A percentile compares a stretch with the other conserved stretches of the same genome.
Evolutionary conservation across 2,329 filamentous ascomycete genomes (phyloP).

Genomic region (Colletotrichum godetiae): DNA sequence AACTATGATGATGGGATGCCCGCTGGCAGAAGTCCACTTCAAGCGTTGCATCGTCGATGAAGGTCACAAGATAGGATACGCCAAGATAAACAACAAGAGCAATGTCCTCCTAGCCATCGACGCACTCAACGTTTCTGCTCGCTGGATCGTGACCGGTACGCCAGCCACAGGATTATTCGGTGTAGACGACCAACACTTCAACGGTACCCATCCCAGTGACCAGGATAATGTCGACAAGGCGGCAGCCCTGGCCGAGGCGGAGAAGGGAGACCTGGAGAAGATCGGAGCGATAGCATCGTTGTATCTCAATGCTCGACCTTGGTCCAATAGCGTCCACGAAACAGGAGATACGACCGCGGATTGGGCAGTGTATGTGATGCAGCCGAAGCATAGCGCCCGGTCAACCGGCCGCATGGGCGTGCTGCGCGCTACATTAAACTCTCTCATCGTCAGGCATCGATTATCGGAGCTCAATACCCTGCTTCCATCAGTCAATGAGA

Average conservation of each 20-base stretch:
- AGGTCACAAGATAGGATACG: conserved; percentile 85
- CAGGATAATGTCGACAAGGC: conserved; percentile 6
- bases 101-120: conserved; percentile 64
- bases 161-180: conserved; percentile 87
- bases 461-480: conserved; percentile 75
- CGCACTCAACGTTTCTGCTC: conserved; percentile 71
- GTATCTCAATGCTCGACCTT: conserved; percentile 82
- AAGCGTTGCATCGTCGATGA: conserved; percentile 93
- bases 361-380: conserved; percentile 80
- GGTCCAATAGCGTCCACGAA: conserved; percentile 71
- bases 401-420: conserved; percentile 70
- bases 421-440: conserved; percentile 77
- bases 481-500: conserved; percentile 79
- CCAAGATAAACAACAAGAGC: conserved; percentile 65
- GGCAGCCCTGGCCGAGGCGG: conserved; percentile 41
- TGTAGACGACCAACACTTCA: conserved; percentile 49
- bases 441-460: conserved; percentile 83
- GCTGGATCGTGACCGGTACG: conserved; percentile 93
- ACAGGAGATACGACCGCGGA: conserved; percentile 69
- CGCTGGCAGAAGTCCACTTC: conserved; percentile 80
- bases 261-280: conserved; percentile 73
- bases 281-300: conserved; percentile 73
- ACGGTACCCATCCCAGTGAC: background rate
- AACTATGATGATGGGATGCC: conserved; percentile 57
- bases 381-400: conserved; percentile 61